Percentiles rank a stretch among this genome's conserved stretches.
Conservation (phyloP, 805 yeast species). For the Barnettozyma californica region DNA sequence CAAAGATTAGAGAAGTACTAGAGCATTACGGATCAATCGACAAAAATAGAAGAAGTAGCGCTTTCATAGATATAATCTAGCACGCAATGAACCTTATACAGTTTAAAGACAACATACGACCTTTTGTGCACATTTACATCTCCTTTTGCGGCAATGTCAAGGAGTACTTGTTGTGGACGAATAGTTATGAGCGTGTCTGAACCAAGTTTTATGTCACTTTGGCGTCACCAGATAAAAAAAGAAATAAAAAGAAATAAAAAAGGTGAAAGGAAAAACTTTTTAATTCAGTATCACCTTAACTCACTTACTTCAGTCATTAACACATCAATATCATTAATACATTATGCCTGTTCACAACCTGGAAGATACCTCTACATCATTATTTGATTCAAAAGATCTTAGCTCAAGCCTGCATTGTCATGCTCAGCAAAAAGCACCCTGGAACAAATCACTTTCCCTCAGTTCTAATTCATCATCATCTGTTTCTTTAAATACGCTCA, state of each 20-base stretch:
- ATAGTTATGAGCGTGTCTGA: background rate
- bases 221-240: background rate
- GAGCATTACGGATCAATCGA: no score
- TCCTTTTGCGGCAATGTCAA: no score
- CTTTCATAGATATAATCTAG: no score
- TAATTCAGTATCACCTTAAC: background rate
- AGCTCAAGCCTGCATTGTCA: background rate
- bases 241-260: background rate
- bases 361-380: background rate
- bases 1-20: no score
- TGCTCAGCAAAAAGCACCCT: background rate
- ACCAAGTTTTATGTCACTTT: conserved; percentile 1
- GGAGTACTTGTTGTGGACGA: no score
- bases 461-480: background rate
- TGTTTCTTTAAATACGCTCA: background rate
- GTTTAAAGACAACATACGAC: no score
- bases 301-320: background rate
- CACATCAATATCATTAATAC: background rate
- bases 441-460: conserved; percentile 1
- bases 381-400: background rate
- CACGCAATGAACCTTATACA: no score
- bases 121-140: no score
- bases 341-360: background rate
- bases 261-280: background rate
- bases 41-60: no score